Base-by-base conservation (phyloP, 257 asterid genomes). In the Salvia splendens region DNA sequence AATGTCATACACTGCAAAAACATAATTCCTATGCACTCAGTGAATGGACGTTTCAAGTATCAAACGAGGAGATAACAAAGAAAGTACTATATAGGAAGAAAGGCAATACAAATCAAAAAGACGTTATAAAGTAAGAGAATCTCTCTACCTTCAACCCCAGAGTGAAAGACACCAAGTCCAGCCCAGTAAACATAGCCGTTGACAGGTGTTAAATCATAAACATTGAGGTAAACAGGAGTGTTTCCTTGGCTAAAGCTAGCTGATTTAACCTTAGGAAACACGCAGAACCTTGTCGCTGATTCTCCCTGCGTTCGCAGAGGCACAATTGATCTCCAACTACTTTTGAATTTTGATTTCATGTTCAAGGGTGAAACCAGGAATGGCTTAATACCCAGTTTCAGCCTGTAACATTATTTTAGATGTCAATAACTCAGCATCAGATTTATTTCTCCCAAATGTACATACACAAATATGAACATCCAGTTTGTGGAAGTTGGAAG, bases 111-210 rank as follows among this genome's bases (percentile, higher is more conserved):
- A 51, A 71, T 8, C 40, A 65, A 43, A 36, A 6, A 45, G 24
- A 20, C 6, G 62, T 15, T 32, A 16, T 12, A 71, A 68, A 35
- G 65, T 55, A 52, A 64, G 64, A 69, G 71, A 9, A 40, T 67
- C 20, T 40, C 42, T 78, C 47, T 71, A 92, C 98, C 98, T 86
- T 92, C 90, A 9, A 92, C 80, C n/a, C 95, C 98, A 12, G 96
- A 84, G 82, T 92, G 98, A 75, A 89, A 92, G 72, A 84, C 80
- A 6, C 98, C 96, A 62, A 92, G 61, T 48, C 98, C 98, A 66
- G 95, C 95, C 98, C 98, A 92, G 69, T 81, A 89, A 69, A 89
- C 59, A 56, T 86, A 92, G 71, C 90, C 92, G 67, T 89, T 92
- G 49, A 76, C 35, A 9, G 89, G 77, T 50, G 95, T 85, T 84